These are phyloP conservation scores for Boechera stricta DNA, from an alignment of 345 rosid genomes.

Conservation along the genomic window DNA sequence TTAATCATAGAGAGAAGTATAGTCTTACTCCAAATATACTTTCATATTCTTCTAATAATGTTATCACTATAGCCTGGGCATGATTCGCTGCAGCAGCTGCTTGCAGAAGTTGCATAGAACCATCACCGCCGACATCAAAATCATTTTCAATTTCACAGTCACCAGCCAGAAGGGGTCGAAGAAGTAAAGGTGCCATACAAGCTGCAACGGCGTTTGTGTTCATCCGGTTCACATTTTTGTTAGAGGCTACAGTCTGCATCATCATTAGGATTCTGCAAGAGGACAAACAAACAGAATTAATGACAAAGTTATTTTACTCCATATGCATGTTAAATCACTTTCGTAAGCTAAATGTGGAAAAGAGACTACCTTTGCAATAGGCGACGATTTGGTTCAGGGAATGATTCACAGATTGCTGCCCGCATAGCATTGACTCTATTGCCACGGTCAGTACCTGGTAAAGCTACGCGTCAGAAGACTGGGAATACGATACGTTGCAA, in stretches of 20 bases:
- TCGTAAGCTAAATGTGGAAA: slow-evolving; percentile 8
- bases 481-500: slow-evolving; percentile 9
- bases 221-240: slow-evolving; percentile 82
- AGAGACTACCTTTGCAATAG: slow-evolving; percentile 79
- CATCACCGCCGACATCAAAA: slow-evolving; percentile 94
- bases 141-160: slow-evolving; percentile 94
- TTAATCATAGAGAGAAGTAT: slow-evolving; percentile 12
- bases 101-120: slow-evolving; percentile 90
- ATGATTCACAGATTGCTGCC: slow-evolving; percentile 85
- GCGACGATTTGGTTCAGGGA: slow-evolving; percentile 98
- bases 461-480: slow-evolving; percentile 24
- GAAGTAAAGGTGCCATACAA: slow-evolving; percentile 99
- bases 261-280: slow-evolving; percentile 78
- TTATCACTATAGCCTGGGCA: slow-evolving; percentile 96
- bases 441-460: slow-evolving; percentile 72
- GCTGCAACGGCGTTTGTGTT: slow-evolving; percentile 98
- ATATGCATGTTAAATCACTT: slow-evolving; percentile 1
- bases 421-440: slow-evolving; percentile 82
- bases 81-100: slow-evolving; percentile 99
- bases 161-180: slow-evolving; percentile 95
- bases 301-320: background rate
- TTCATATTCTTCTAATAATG: slow-evolving; percentile 84
- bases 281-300: slow-evolving; percentile 32
- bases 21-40: slow-evolving; percentile 84
- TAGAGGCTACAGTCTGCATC: slow-evolving; percentile 91